Evolutionary conservation across 2,329 filamentous ascomycete genomes (phyloP).

Genomic region (Pseudogymnoascus sp.): DNA sequence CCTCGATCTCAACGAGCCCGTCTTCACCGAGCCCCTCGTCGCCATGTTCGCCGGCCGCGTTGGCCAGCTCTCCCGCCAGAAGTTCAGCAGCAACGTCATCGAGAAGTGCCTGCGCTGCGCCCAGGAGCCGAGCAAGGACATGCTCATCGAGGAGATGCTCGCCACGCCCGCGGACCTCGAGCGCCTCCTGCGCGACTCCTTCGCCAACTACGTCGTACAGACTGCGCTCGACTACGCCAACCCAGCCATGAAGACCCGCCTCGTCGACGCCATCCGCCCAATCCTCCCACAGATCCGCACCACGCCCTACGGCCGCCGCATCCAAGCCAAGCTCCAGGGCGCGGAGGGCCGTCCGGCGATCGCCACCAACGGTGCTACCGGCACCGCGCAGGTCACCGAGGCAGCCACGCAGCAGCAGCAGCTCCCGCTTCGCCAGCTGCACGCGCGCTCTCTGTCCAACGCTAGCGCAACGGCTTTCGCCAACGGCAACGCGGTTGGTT

Average conservation of each 20-base stretch:
- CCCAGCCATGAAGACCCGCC: conserved; percentile 59
- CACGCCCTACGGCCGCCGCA: conserved; percentile 90
- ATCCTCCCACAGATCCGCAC: conserved; percentile 78
- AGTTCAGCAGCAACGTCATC: conserved; percentile 98
- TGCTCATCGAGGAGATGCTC: conserved; percentile 79
- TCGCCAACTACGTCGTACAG: conserved; percentile 97
- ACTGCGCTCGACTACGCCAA: conserved; percentile 86
- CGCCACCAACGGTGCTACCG: background rate
- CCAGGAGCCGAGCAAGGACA: conserved; percentile 63
- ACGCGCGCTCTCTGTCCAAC: conserved; percentile 27
- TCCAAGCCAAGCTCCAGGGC: conserved; percentile 76
- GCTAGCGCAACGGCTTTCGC: conserved; percentile 22
- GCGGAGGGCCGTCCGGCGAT: conserved; percentile 36
- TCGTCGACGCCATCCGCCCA: conserved; percentile 80
- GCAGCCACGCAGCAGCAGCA: conserved; percentile 14
- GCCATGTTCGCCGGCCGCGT: conserved; percentile 68
- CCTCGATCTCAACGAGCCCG: conserved; percentile 80
- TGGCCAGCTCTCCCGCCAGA: conserved; percentile 76
- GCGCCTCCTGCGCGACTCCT: conserved; percentile 81
- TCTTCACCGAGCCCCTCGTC: conserved; percentile 85
- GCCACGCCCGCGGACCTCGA: conserved; percentile 68
- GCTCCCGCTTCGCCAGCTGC: conserved; percentile 20
- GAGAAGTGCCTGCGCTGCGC: conserved; percentile 92
- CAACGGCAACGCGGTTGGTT: conserved; percentile 18
- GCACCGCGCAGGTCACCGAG: background rate